Conservation (phyloP, 768 basidiomycete species). For the Suillus lakei region DNA sequence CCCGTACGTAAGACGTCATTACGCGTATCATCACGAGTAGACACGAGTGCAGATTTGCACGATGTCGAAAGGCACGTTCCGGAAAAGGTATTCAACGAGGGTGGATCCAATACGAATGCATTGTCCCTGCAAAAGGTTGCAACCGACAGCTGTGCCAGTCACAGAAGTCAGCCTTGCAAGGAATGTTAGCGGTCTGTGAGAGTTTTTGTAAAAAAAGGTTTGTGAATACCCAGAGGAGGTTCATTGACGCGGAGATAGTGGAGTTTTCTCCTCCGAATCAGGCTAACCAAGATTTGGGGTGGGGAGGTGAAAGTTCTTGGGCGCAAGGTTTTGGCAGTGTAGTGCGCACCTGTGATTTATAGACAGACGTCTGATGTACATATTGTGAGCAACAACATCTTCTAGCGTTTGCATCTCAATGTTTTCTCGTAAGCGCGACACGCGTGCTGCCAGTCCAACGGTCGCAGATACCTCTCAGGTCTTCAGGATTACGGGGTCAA, state of each 20-base stretch:
- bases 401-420: not conserved
- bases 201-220: not conserved
- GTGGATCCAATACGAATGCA: conserved; percentile 34
- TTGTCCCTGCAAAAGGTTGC: conserved; percentile 26
- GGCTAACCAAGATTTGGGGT: not conserved
- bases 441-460: not conserved
- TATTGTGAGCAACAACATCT: not conserved
- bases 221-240: not conserved
- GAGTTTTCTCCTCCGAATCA: not conserved
- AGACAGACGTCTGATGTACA: not conserved
- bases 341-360: not conserved
- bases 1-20: conserved; percentile 34
- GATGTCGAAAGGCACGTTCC: conserved; percentile 40
- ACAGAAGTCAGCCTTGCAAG: conserved; percentile 21
- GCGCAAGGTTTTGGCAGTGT: not conserved
- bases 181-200: conserved; percentile 32
- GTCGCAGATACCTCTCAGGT: not conserved
- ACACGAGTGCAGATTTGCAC: conserved; percentile 30
- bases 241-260: not conserved
- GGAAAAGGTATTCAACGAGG: conserved; percentile 39
- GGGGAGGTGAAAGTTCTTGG: not conserved
- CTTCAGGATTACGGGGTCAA: not conserved
- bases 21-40: conserved; percentile 34
- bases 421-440: not conserved
- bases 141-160: conserved; percentile 9